Conservation (phyloP, 2,329 filamentous ascomycete species). For the Xylariales sp. region DNA sequence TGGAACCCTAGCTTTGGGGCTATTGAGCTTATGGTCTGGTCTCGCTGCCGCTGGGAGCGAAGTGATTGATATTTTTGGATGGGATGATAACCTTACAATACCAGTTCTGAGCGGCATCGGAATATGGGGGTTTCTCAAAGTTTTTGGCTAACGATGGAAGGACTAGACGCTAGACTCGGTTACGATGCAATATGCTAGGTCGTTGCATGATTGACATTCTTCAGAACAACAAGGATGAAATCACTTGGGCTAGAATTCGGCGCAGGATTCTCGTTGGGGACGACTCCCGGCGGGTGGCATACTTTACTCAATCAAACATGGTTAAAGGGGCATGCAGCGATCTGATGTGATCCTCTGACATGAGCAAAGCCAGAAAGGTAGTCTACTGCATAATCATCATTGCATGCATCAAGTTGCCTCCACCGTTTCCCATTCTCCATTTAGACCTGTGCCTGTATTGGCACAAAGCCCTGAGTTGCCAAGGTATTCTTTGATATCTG, state of each 20-base stretch:
- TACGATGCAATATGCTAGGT: neutral
- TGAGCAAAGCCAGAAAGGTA: no score
- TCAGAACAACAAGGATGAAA: slow-evolving; percentile 1
- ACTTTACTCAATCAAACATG: slow-evolving; percentile 4
- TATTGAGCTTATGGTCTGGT: slow-evolving; percentile 85
- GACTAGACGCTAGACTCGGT: neutral
- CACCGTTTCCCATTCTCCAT: no score
- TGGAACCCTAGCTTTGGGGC: slow-evolving; percentile 67
- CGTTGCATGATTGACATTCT: slow-evolving; percentile 5
- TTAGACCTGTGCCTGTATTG: no score
- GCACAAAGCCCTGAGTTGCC: no score
- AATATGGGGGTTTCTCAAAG: slow-evolving; percentile 85
- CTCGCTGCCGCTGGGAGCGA: slow-evolving; percentile 85
- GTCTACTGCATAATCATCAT: no score
- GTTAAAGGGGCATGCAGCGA: no score
- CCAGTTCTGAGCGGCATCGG: slow-evolving; percentile 84
- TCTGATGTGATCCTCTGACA: no score
- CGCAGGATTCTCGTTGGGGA: neutral
- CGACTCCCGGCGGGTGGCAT: neutral
- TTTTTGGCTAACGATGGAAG: slow-evolving; percentile 59
- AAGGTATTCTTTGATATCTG: no score
- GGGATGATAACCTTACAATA: slow-evolving; percentile 98
- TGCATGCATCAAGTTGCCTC: no score
- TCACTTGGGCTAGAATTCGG: neutral
- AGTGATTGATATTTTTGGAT: slow-evolving; percentile 83